phyloP scores from a whole-genome alignment of 2,329 filamentous ascomycete species.

The Talaromyces marneffei region DNA sequence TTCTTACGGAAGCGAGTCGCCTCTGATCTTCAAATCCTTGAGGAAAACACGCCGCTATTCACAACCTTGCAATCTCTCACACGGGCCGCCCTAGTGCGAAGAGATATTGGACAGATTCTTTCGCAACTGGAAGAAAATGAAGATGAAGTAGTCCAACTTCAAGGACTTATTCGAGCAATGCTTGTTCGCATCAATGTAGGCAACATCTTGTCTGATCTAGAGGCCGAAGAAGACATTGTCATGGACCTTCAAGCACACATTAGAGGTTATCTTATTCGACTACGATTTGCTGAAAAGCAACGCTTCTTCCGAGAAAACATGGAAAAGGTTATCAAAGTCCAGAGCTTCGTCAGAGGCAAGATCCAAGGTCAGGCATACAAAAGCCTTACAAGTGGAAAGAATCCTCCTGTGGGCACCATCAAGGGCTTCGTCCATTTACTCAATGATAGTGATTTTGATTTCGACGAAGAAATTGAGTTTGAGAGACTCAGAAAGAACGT shows the following conservation, averaged over 20 bases:
- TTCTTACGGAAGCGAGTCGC: constrained; percentile 30
- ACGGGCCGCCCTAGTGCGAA: constrained; percentile 37
- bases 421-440: constrained; percentile 97
- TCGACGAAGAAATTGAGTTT: constrained; percentile 97
- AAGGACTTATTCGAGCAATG: constrained; percentile 72
- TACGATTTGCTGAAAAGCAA: constrained; percentile 74
- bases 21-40: constrained; percentile 27
- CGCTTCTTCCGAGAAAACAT: constrained; percentile 92
- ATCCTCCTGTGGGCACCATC: constrained; percentile 91
- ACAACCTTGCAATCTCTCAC: constrained; percentile 36
- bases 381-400: constrained; percentile 90
- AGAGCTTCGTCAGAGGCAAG: constrained; percentile 90
- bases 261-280: constrained; percentile 67
- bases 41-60: constrained; percentile 27
- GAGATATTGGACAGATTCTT: constrained; percentile 49
- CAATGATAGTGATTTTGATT: constrained; percentile 97
- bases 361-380: constrained; percentile 98
- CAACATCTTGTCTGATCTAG: constrained; percentile 66
- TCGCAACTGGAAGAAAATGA: constrained; percentile 65
- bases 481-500: constrained; percentile 92
- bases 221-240: constrained; percentile 74
- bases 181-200: constrained; percentile 69
- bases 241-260: constrained; percentile 68
- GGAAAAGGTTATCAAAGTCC: constrained; percentile 97
- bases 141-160: constrained; percentile 62